Percentiles rank a stretch among this genome's conserved stretches.
Evolutionary conservation across 2,329 filamentous ascomycete genomes (phyloP).

Genomic region (Penicillium olsonii): DNA sequence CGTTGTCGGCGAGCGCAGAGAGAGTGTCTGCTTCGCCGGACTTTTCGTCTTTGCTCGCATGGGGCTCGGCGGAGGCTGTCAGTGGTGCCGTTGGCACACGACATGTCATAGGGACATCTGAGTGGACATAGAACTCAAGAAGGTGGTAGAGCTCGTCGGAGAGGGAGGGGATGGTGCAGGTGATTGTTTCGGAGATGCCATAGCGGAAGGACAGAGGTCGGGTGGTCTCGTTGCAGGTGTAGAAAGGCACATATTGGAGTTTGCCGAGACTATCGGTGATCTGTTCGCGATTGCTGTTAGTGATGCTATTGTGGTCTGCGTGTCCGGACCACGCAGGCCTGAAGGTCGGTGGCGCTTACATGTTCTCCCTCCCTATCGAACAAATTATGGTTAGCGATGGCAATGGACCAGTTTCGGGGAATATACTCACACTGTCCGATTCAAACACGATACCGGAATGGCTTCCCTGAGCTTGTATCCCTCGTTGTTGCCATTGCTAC

Average conservation of each 20-base stretch:
- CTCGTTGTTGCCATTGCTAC: slow-evolving; percentile 17
- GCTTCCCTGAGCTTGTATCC: slow-evolving; percentile 58
- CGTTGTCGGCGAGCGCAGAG: slow-evolving; percentile 27
- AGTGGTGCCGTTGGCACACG: slow-evolving; percentile 79
- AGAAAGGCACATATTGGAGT: slow-evolving; percentile 90
- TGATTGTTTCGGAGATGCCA: slow-evolving; percentile 67
- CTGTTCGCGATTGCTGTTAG: slow-evolving; percentile 29
- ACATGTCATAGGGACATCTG: slow-evolving; percentile 89
- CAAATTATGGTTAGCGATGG: slow-evolving; percentile 6
- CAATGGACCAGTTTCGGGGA: background rate
- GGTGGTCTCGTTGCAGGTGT: slow-evolving; percentile 82
- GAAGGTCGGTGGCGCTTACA: slow-evolving; percentile 18
- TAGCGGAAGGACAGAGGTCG: slow-evolving; percentile 82
- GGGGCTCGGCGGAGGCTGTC: slow-evolving; percentile 26
- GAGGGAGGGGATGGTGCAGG: slow-evolving; percentile 53
- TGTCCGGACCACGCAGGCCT: slow-evolving; percentile 9
- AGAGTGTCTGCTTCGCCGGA: slow-evolving; percentile 54
- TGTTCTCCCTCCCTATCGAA: slow-evolving; percentile 25
- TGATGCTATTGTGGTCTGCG: background rate
- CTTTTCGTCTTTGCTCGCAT: slow-evolving; percentile 38
- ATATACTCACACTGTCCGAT: slow-evolving; percentile 67
- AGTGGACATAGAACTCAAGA: slow-evolving; percentile 90
- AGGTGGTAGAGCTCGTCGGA: slow-evolving; percentile 58
- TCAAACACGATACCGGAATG: slow-evolving; percentile 72
- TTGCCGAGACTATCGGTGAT: slow-evolving; percentile 78